These are phyloP conservation scores for Gigaspora rosea DNA, from an alignment of 192 early-diverging fungal genomes.

Conservation along the genomic window DNA sequence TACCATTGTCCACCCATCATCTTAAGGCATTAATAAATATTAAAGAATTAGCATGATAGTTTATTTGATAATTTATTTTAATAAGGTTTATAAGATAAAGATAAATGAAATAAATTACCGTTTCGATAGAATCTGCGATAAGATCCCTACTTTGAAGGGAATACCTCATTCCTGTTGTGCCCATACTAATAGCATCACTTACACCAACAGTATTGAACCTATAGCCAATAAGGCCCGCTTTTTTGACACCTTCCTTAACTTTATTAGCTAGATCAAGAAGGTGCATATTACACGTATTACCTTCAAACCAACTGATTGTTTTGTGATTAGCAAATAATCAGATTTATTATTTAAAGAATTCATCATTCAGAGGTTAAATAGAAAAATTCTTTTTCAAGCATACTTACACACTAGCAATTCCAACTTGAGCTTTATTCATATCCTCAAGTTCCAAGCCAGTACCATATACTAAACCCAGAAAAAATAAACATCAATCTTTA, in stretches of 20 bases:
- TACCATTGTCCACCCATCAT: constrained; percentile 98
- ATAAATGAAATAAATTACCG: constrained; percentile 49
- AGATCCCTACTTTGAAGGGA: constrained; percentile 97
- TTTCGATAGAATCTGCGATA: constrained; percentile 99
- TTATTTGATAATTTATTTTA: background rate
- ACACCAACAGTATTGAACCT: constrained; percentile 99
- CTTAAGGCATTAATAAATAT: constrained; percentile 32
- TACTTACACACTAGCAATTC: constrained; percentile 90
- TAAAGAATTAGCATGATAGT: background rate
- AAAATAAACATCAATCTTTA: background rate
- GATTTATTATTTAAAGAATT: background rate
- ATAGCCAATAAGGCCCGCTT: constrained; percentile 88
- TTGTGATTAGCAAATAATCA: constrained; percentile 6
- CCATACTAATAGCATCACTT: constrained; percentile 97
- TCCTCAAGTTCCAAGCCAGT: constrained; percentile 85
- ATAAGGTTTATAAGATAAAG: background rate
- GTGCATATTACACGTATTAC: constrained; percentile 99
- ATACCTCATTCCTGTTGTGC: constrained; percentile 94
- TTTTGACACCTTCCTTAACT: constrained; percentile 92
- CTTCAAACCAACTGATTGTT: constrained; percentile 85
- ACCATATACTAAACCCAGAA: constrained; percentile 71
- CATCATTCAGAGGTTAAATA: background rate
- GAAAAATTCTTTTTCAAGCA: background rate
- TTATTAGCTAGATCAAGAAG: constrained; percentile 80
- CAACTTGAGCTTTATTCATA: constrained; percentile 89